Evolutionary conservation across 1,139 yeast genomes (phyloP).

Genomic region (Sporopachydermia cereana): DNA sequence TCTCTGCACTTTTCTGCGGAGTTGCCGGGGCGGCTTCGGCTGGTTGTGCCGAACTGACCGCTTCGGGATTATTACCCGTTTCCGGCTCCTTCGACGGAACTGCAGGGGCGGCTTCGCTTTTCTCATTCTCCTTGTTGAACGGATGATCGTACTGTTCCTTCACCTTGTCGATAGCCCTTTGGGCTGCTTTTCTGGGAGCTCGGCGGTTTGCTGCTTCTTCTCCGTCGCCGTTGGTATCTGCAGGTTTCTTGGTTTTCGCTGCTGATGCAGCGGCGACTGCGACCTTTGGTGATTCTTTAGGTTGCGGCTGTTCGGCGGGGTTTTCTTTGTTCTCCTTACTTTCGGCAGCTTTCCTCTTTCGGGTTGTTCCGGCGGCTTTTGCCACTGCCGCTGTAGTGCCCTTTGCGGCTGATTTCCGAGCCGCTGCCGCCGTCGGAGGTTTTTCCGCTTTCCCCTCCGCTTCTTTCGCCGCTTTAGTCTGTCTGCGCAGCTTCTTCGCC

Average conservation of each 20-base stretch:
- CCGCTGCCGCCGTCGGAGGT: too few relatives aligned
- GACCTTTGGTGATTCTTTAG: too few relatives aligned
- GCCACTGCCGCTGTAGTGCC: too few relatives aligned
- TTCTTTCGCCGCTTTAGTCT: background rate
- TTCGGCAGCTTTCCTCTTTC: background rate
- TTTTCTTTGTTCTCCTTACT: background rate
- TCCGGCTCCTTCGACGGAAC: background rate
- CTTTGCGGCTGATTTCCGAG: too few relatives aligned
- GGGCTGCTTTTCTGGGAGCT: constrained; percentile 1
- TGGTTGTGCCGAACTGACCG: too few relatives aligned
- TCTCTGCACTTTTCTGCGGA: background rate
- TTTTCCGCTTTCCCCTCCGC: too few relatives aligned
- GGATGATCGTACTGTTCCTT: constrained; percentile 1
- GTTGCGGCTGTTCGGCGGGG: too few relatives aligned
- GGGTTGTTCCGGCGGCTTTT: too few relatives aligned
- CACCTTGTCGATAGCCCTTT: background rate
- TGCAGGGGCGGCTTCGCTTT: background rate
- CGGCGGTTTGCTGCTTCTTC: background rate
- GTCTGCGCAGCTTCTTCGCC: background rate
- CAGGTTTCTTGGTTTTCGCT: background rate
- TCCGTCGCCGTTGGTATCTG: background rate
- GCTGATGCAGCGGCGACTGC: background rate
- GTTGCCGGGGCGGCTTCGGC: background rate
- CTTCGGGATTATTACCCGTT: too few relatives aligned
- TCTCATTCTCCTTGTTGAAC: background rate